Conservation (phyloP, 768 basidiomycete species). For the Tulasnella sp. region DNA sequence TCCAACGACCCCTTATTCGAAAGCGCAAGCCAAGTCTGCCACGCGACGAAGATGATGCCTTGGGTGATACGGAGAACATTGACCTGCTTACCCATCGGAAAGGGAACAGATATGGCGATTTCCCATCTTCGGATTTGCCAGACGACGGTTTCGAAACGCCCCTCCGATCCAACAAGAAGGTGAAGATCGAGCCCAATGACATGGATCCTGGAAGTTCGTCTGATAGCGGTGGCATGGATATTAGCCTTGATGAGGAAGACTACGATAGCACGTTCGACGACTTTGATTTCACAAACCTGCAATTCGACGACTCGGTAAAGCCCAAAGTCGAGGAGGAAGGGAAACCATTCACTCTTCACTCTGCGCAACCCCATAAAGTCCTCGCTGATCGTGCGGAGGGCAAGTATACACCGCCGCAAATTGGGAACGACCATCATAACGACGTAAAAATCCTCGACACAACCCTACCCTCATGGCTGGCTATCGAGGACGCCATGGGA, state of each 20-base stretch:
- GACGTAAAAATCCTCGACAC: constrained; percentile 5
- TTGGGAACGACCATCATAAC: constrained; percentile 3
- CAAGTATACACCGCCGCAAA: constrained; percentile 8
- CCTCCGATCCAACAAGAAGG: not conserved
- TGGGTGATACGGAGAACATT: too few species aligned
- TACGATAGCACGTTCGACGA: constrained; percentile 21
- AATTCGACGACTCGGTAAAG: constrained; percentile 20
- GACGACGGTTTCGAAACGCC: not conserved
- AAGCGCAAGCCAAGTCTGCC: constrained; percentile 2
- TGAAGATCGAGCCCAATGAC: not conserved
- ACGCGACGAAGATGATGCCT: too few species aligned
- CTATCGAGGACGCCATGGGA: constrained; percentile 49
- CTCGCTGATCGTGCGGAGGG: constrained; percentile 21
- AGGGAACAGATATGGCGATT: too few species aligned
- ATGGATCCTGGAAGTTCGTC: constrained; percentile 3
- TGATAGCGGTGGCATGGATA: constrained; percentile 2
- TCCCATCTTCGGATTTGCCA: too few species aligned
- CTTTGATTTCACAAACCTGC: constrained; percentile 21
- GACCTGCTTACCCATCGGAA: too few species aligned
- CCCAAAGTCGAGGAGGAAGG: constrained; percentile 28
- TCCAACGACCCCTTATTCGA: not conserved
- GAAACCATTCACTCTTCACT: constrained; percentile 51
- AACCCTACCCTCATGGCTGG: constrained; percentile 24
- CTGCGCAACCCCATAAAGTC: constrained; percentile 59
- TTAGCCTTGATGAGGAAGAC: not conserved